Conservation (phyloP, 1,284 basidiomycete species). For the Rhodotorula mucilaginosa region DNA sequence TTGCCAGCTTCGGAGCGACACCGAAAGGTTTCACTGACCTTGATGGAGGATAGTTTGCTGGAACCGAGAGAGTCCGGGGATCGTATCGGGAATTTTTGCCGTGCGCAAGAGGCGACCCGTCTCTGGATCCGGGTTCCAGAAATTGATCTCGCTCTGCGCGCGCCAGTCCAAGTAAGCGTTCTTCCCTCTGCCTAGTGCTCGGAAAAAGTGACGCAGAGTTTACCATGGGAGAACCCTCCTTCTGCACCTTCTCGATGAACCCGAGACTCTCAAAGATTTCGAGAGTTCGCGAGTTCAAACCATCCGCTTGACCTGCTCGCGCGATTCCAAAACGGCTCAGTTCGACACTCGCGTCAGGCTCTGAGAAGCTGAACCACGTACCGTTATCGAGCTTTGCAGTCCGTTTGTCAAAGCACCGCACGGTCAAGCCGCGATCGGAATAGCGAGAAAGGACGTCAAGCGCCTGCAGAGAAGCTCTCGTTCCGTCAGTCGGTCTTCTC, state of each 20-base stretch:
- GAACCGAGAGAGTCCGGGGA: conserved; percentile 44
- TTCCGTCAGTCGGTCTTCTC: conserved; percentile 3
- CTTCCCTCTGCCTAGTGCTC: too few species aligned
- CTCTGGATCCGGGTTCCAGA: conserved; percentile 38
- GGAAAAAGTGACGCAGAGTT: too few species aligned
- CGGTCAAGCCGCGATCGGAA: conserved; percentile 54
- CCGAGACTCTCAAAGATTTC: conserved; percentile 63
- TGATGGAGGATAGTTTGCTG: conserved; percentile 45
- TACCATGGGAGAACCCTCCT: conserved; percentile 39
- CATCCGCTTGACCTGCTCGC: conserved; percentile 70
- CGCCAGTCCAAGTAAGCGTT: too few species aligned
- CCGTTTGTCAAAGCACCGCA: conserved; percentile 67
- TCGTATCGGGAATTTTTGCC: conserved; percentile 40
- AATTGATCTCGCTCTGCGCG: conserved; percentile 32
- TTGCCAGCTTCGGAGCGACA: background rate
- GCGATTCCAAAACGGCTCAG: background rate
- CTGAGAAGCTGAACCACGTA: conserved; percentile 4
- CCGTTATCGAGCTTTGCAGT: conserved; percentile 46
- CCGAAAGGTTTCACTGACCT: background rate
- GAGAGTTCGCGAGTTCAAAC: conserved; percentile 71
- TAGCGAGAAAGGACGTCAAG: conserved; percentile 33
- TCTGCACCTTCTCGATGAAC: conserved; percentile 36
- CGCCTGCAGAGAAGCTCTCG: conserved; percentile 54
- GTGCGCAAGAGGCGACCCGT: conserved; percentile 32
- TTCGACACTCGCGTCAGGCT: too few species aligned